Evolutionary conservation across 169 alveolate genomes (phyloP).

Genomic region (Pseudocohnilembus persalinus): DNA sequence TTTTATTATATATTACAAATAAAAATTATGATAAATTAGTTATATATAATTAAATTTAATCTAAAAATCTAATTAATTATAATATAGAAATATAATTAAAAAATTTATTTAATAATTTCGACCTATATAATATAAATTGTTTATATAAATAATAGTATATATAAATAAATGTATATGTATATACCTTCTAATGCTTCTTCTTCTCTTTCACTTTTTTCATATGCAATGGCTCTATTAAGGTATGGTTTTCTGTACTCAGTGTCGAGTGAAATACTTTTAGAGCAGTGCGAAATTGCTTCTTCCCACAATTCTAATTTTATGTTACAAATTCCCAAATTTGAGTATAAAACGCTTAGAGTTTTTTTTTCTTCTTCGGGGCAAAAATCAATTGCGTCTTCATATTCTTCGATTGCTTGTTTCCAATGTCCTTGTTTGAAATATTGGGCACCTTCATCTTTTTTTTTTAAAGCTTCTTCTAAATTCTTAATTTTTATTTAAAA

Average conservation of each 20-base stretch:
- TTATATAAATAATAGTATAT: too few species aligned
- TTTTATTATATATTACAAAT: too few species aligned
- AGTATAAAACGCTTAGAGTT: slow-evolving; percentile 6
- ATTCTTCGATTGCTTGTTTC: slow-evolving; percentile 18
- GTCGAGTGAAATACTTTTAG: slow-evolving; percentile 13
- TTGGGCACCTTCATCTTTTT: not conserved
- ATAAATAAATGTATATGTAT: too few species aligned
- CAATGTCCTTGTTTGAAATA: not conserved
- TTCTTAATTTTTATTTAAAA: not conserved
- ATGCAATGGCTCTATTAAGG: slow-evolving; percentile 25
- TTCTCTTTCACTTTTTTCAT: slow-evolving; percentile 22
- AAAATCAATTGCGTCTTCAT: slow-evolving; percentile 29
- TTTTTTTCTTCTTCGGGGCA: slow-evolving; percentile 20
- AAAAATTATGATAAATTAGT: too few species aligned
- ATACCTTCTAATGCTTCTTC: slow-evolving; percentile 40
- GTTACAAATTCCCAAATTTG: slow-evolving; percentile 21
- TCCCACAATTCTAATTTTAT: slow-evolving; percentile 8
- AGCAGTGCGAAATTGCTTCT: slow-evolving; percentile 5
- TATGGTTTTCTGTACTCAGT: slow-evolving; percentile 27
- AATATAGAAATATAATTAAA: too few species aligned
- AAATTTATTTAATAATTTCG: too few species aligned
- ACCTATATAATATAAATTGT: too few species aligned
- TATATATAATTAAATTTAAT: too few species aligned
- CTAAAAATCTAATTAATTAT: too few species aligned
- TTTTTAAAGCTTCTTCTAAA: not conserved